Evolutionary conservation across 1,139 yeast genomes (phyloP).

Genomic region (Meyerozyma athensensis): DNA sequence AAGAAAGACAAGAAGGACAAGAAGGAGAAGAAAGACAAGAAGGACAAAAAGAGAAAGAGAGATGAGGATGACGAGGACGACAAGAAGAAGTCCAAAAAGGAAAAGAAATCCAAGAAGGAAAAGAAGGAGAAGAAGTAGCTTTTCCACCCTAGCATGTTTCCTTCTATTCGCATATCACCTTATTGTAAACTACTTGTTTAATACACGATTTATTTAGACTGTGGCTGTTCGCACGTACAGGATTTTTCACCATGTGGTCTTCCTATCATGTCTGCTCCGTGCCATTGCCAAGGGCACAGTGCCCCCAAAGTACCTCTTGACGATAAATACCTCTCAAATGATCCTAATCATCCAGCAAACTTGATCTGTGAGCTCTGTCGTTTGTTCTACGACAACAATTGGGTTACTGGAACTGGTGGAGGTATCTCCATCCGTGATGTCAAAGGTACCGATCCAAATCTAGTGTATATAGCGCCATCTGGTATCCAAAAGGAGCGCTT

Average conservation of each 20-base stretch:
- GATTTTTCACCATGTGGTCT: conserved; percentile 2
- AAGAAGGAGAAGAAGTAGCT: conserved; percentile 14
- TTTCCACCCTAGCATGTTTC: neutral
- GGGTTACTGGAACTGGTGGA: conserved; percentile 98
- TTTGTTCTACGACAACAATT: conserved; percentile 70
- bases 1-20: conserved; percentile 41
- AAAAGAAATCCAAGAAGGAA: conserved; percentile 32
- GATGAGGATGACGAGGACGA: conserved; percentile 32
- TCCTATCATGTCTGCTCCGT: conserved; percentile 1
- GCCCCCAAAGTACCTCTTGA: neutral
- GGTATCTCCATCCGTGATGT: conserved; percentile 77
- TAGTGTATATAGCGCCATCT: conserved; percentile 81
- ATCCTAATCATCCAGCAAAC: conserved; percentile 77
- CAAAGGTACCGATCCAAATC: conserved; percentile 38
- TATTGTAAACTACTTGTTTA: conserved; percentile 4
- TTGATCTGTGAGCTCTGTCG: conserved; percentile 79
- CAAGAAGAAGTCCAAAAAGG: conserved; percentile 45
- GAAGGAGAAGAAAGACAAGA: conserved; percentile 22
- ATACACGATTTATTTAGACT: conserved; percentile 1
- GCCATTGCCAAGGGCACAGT: neutral
- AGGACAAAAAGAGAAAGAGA: conserved; percentile 25
- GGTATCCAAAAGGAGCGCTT: conserved; percentile 93
- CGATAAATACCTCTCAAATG: conserved; percentile 16
- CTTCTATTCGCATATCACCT: conserved; percentile 2
- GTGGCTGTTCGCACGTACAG: conserved; percentile 4